Conservation (phyloP, 345 rosid species). For the Jatropha curcas region DNA sequence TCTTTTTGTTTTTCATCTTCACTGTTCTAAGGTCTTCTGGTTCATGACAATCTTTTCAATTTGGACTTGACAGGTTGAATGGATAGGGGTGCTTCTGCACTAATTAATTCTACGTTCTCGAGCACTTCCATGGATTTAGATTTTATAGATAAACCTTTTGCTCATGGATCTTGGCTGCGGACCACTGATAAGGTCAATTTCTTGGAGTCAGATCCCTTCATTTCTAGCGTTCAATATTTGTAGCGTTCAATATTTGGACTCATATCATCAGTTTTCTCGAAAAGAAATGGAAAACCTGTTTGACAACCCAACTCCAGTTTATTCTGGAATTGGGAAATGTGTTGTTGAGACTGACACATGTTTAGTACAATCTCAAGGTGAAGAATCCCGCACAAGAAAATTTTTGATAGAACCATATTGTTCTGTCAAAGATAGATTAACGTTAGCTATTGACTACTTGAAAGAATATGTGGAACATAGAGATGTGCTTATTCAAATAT, state of each 20-base stretch:
- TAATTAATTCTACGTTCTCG: slow-evolving; percentile 40
- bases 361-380: slow-evolving; percentile 42
- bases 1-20: slow-evolving; percentile 61
- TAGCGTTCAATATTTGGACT: no score
- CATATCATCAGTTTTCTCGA: no score
- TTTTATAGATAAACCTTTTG: slow-evolving; percentile 69
- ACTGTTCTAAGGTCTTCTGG: slow-evolving; percentile 44
- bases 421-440: slow-evolving; percentile 53
- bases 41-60: slow-evolving; percentile 35
- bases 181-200: slow-evolving; percentile 42
- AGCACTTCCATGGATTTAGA: slow-evolving; percentile 75
- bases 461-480: slow-evolving; percentile 50
- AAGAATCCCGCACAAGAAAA: slow-evolving; percentile 45
- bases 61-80: slow-evolving; percentile 36
- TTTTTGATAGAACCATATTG: slow-evolving; percentile 51
- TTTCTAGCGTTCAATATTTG: slow-evolving; percentile 31
- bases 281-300: slow-evolving; percentile 29
- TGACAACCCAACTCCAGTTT: slow-evolving; percentile 26
- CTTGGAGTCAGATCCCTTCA: slow-evolving; percentile 38
- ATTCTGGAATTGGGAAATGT: slow-evolving; percentile 30
- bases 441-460: slow-evolving; percentile 51
- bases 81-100: slow-evolving; percentile 51
- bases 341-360: slow-evolving; percentile 28
- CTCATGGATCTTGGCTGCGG: slow-evolving; percentile 76
- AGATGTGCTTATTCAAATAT: slow-evolving; percentile 68